Evolutionary conservation across 495 filamentous ascomycete genomes (phyloP), one percentile per base, ranked within the genome.

Genomic region (Aspergillus taichungensis): DNA sequence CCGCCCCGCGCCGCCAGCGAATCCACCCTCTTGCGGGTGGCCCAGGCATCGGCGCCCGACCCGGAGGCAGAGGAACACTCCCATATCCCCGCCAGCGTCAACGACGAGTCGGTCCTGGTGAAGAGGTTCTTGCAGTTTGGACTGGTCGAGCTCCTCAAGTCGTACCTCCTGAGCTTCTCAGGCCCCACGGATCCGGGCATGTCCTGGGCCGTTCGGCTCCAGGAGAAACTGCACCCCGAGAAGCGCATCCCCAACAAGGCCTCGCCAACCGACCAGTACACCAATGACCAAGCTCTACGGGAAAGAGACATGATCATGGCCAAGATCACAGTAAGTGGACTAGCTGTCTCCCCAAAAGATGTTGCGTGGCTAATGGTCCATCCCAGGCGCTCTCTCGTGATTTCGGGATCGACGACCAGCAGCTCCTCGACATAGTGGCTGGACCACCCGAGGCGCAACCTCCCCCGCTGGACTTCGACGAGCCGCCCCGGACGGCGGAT

Each of bases 41-140:
- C 57, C 57, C 44, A 74, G 62, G 67, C 74, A 57, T 68, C 71
- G 12, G 87, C 85, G 1, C 85, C 87, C 8, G 88, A 94, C 53
- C 88, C 88, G 3, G 90, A 95, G 66, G 84, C 82, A 5, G 76
- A 84, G 50, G 70, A 64, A 30, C 62, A 71, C 14, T 65, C 69
- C 6, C 75, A 83, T 18, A 71, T 75, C 6, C 52, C 62, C 2
- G 59, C 65, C 13, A 56, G 64, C 12, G 4, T 24, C 18, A 66
- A 74, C 34, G 82, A 88, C 44, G 73, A 75, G 30, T 62, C 64
- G 0, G 65, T 68, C 8, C 65, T 94, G 44, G 79, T 85, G 54
- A 64, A 65, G 33, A 83, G 77, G 44, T 73, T 95, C 28, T 63
- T 96, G 44, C 86, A 94, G 52, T 86, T 88, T 37, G 95, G 94